Evolutionary conservation across 805 yeast genomes (phyloP).

Genomic region (Ogataea neopini): DNA sequence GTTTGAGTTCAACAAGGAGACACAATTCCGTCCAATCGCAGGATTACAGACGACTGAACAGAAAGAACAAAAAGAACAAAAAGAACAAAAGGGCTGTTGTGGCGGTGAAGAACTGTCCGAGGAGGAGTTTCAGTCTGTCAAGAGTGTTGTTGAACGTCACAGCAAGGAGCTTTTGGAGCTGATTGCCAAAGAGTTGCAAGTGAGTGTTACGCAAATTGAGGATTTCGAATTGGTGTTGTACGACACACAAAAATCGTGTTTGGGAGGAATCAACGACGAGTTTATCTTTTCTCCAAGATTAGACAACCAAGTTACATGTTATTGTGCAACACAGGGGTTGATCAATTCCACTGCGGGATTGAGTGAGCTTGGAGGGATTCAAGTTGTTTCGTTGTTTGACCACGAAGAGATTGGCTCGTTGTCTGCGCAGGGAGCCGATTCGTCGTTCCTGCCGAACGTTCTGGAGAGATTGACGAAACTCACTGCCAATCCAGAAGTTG

Average conservation of each 20-base stretch:
- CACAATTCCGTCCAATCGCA: constrained; percentile 83
- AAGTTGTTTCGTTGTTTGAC: constrained; percentile 82
- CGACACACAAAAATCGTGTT: constrained; percentile 78
- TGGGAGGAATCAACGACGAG: constrained; percentile 91
- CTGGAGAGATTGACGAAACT: constrained; percentile 63
- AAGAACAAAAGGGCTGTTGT: constrained; percentile 37
- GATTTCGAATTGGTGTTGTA: constrained; percentile 87
- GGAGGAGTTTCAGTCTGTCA: constrained; percentile 64
- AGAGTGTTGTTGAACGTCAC: constrained; percentile 71
- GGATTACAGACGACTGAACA: constrained; percentile 47
- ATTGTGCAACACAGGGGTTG: constrained; percentile 72
- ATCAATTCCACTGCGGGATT: constrained; percentile 44
- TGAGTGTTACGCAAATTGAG: constrained; percentile 59
- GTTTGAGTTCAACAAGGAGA: constrained; percentile 87
- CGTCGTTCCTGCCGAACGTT: constrained; percentile 82
- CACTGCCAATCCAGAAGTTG: constrained; percentile 40
- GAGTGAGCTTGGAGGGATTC: constrained; percentile 55
- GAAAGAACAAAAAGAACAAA: constrained; percentile 3
- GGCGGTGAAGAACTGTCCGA: constrained; percentile 52
- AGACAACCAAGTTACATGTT: constrained; percentile 89
- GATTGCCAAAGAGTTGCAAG: constrained; percentile 64
- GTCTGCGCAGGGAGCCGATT: constrained; percentile 96
- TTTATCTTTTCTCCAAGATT: constrained; percentile 89
- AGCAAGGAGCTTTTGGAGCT: constrained; percentile 66
- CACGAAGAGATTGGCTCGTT: constrained; percentile 95